phyloP scores from a whole-genome alignment of 257 asterid genomes.

The Lavandula angustifolia region DNA sequence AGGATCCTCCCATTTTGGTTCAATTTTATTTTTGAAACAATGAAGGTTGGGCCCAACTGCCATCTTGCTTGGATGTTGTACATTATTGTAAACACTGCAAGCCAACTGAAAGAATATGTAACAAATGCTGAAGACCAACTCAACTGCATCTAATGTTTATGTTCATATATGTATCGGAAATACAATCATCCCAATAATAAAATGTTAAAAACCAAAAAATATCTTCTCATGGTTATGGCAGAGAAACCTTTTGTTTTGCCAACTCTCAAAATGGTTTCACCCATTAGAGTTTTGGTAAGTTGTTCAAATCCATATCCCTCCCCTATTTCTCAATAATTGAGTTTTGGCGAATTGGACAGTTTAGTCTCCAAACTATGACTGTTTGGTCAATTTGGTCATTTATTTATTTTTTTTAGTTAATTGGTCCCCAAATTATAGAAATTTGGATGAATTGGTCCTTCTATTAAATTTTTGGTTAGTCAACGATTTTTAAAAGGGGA shows the following conservation, averaged over 20 bases:
- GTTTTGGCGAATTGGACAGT: no score
- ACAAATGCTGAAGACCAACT: constrained; percentile 4
- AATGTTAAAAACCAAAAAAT: background rate
- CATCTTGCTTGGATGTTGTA: constrained; percentile 86
- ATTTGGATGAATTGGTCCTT: no score
- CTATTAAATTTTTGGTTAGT: no score
- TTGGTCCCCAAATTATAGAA: no score
- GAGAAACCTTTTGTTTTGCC: background rate
- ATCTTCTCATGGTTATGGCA: background rate
- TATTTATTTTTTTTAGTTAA: no score
- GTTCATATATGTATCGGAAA: constrained; percentile 2
- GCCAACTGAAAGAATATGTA: constrained; percentile 15
- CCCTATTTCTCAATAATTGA: background rate
- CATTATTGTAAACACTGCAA: constrained; percentile 77
- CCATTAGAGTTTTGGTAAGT: background rate
- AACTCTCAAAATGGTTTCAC: background rate
- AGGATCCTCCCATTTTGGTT: constrained; percentile 98
- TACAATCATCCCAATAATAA: background rate
- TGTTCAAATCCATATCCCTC: background rate
- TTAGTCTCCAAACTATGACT: no score
- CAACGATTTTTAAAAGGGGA: no score
- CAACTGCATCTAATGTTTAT: background rate
- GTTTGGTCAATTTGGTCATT: no score
- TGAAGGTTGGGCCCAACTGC: constrained; percentile 66
- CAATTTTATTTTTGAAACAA: constrained; percentile 83